Evolutionary conservation across 805 yeast genomes (phyloP).

Genomic region (Candida maesae): DNA sequence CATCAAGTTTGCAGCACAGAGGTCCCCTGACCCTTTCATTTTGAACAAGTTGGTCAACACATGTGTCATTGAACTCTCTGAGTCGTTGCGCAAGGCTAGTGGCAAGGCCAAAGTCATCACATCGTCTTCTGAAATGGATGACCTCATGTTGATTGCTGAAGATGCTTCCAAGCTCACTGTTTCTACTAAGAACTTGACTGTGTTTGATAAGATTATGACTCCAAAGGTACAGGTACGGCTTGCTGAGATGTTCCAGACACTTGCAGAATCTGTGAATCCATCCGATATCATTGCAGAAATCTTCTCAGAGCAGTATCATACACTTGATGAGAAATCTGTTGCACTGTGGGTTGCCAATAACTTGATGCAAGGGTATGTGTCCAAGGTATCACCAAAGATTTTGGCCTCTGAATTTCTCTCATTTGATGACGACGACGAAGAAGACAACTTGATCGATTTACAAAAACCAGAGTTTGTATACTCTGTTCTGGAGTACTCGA

Average conservation of each 20-base stretch:
- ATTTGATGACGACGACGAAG: conserved; percentile 27
- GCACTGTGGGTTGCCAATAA: conserved; percentile 38
- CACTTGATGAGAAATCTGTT: conserved; percentile 22
- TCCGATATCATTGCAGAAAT: conserved; percentile 21
- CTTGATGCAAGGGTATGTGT: conserved; percentile 26
- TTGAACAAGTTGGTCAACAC: conserved; percentile 16
- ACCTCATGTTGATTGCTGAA: conserved; percentile 21
- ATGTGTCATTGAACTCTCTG: conserved; percentile 21
- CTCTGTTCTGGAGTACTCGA: conserved; percentile 37
- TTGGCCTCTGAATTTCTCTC: conserved; percentile 27
- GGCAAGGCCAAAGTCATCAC: conserved; percentile 11
- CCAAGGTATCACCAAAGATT: conserved; percentile 11
- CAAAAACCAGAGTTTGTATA: conserved; percentile 29
- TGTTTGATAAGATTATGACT: conserved; percentile 24
- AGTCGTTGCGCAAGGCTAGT: conserved; percentile 13
- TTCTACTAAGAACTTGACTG: conserved; percentile 10
- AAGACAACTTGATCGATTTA: conserved; percentile 3
- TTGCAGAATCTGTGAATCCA: conserved; percentile 22
- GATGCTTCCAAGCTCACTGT: conserved; percentile 7
- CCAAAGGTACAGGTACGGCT: conserved; percentile 21
- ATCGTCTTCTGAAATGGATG: conserved; percentile 6
- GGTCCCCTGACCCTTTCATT: conserved; percentile 10
- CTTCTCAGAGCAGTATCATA: conserved; percentile 18
- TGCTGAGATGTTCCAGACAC: conserved; percentile 15
- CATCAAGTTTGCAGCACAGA: conserved; percentile 16